These are phyloP conservation scores for Penicillium cosmopolitanum DNA, from an alignment of 495 filamentous ascomycete genomes.

Conservation along the genomic window DNA sequence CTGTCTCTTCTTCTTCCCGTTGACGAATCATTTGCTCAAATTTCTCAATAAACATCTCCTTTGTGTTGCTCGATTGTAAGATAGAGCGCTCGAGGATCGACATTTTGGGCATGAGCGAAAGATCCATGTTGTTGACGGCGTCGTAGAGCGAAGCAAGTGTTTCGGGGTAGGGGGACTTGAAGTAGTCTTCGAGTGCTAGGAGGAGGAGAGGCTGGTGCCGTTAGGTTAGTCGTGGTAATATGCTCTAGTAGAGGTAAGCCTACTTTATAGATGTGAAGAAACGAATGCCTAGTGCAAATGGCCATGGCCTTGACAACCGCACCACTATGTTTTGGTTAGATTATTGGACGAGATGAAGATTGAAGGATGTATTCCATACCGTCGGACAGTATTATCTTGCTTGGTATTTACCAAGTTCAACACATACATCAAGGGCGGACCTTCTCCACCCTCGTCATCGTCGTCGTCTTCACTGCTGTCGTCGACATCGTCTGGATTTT, in stretches of 20 bases:
- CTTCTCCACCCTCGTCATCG: constrained; percentile 65
- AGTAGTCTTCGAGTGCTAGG: constrained; percentile 96
- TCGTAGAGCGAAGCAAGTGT: constrained; percentile 89
- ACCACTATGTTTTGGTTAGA: constrained; percentile 58
- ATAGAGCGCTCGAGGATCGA: constrained; percentile 83
- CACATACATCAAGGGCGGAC: constrained; percentile 95
- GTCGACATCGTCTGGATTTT: constrained; percentile 42
- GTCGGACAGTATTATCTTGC: constrained; percentile 86
- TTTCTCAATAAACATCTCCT: constrained; percentile 96
- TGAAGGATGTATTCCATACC: constrained; percentile 47
- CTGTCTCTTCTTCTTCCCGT: constrained; percentile 53
- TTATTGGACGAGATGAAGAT: neutral
- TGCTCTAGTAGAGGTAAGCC: constrained; percentile 5
- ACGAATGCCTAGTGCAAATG: constrained; percentile 98
- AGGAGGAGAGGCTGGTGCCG: constrained; percentile 77
- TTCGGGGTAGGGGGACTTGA: constrained; percentile 86
- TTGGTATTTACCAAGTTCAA: constrained; percentile 98
- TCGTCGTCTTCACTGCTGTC: constrained; percentile 57
- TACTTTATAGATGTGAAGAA: constrained; percentile 98
- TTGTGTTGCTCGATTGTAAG: constrained; percentile 85
- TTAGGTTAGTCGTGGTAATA: constrained; percentile 21
- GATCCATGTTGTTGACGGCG: constrained; percentile 94
- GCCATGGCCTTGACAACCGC: constrained; percentile 98
- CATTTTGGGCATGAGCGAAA: constrained; percentile 89
- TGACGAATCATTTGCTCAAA: constrained; percentile 93